phyloP scores from a whole-genome alignment of 2,329 filamentous ascomycete genomes.

The Neofusicoccum kwambonambiense region DNA sequence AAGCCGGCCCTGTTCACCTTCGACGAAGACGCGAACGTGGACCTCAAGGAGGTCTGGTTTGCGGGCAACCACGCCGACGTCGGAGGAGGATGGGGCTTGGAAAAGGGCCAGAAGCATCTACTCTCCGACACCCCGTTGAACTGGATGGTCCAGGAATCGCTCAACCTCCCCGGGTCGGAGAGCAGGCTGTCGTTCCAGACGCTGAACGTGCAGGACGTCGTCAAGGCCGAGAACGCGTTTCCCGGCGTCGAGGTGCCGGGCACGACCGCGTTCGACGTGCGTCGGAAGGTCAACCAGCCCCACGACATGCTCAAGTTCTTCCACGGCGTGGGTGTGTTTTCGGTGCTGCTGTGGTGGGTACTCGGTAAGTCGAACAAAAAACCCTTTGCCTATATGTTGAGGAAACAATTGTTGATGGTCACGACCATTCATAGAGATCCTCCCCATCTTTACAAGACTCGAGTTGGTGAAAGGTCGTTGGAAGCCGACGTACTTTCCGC shows the following conservation, averaged over 20 bases:
- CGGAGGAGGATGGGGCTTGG: constrained; percentile 45
- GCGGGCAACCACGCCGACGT: constrained; percentile 45
- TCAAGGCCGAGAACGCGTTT: background rate
- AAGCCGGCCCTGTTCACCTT: constrained; percentile 28
- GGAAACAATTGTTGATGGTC: constrained; percentile 1
- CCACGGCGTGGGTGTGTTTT: background rate
- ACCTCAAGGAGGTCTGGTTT: constrained; percentile 44
- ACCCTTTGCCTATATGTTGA: constrained; percentile 19
- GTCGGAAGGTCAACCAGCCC: constrained; percentile 2
- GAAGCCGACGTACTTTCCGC: constrained; percentile 35
- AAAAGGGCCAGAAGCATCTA: constrained; percentile 41
- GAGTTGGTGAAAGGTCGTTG: constrained; percentile 38
- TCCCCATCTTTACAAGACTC: constrained; percentile 37
- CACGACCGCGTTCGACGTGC: constrained; percentile 3
- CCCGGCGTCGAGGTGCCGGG: background rate
- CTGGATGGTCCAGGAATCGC: constrained; percentile 43
- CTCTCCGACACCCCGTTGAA: constrained; percentile 47
- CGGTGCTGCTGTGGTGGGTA: constrained; percentile 16
- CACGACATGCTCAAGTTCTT: constrained; percentile 22
- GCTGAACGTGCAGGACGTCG: background rate
- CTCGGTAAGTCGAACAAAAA: background rate
- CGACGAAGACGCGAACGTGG: constrained; percentile 21
- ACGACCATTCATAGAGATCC: constrained; percentile 27
- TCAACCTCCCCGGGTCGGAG: background rate
- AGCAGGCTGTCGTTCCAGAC: constrained; percentile 2